These are phyloP conservation scores for Pholiota conissans DNA, from an alignment of 768 basidiomycete species.

Conservation along the genomic window DNA sequence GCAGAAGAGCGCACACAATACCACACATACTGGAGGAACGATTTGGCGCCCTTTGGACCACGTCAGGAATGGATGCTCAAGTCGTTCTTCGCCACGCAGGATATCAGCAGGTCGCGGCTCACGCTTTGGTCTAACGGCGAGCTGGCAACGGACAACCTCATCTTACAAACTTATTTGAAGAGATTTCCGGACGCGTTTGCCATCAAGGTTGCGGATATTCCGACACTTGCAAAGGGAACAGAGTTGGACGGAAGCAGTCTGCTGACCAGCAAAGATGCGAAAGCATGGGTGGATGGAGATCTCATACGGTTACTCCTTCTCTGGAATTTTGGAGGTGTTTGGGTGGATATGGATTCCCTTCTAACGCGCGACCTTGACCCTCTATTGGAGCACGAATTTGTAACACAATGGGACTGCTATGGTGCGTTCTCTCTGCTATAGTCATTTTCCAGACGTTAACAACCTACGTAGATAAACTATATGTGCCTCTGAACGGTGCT, in stretches of 20 bases:
- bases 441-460: not conserved
- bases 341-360: slow-evolving; percentile 98
- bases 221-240: slow-evolving; percentile 69
- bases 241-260: slow-evolving; percentile 66
- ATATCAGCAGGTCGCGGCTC: slow-evolving; percentile 58
- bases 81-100: slow-evolving; percentile 93
- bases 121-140: slow-evolving; percentile 94
- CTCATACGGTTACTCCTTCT: slow-evolving; percentile 84
- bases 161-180: slow-evolving; percentile 58
- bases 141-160: slow-evolving; percentile 52
- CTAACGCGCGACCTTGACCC: slow-evolving; percentile 86
- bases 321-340: slow-evolving; percentile 91
- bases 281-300: slow-evolving; percentile 96
- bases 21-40: slow-evolving; percentile 94
- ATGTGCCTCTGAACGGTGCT: slow-evolving; percentile 82
- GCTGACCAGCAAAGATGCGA: slow-evolving; percentile 62
- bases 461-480: slow-evolving; percentile 36
- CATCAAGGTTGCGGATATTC: slow-evolving; percentile 68
- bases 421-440: slow-evolving; percentile 58
- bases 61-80: slow-evolving; percentile 91
- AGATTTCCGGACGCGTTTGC: slow-evolving; percentile 73
- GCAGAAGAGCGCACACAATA: slow-evolving; percentile 60
- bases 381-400: slow-evolving; percentile 91
- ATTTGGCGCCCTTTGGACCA: slow-evolving; percentile 77
- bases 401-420: slow-evolving; percentile 99